Evolutionary conservation across 2,329 filamentous ascomycete genomes (phyloP).

Genomic region (Colletotrichum tropicicola): DNA sequence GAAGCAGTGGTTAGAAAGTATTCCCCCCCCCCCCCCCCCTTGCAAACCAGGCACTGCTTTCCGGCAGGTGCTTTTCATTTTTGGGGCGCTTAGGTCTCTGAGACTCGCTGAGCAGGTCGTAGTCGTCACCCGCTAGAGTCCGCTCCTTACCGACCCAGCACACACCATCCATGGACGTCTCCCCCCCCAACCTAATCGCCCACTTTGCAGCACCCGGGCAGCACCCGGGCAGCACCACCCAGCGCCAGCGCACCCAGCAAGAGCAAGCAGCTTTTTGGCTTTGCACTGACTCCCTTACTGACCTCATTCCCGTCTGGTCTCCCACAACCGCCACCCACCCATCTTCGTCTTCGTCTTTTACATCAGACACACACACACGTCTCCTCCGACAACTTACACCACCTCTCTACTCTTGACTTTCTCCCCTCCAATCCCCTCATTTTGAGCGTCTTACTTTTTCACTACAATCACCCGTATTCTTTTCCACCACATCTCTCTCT

Average conservation of each 20-base stretch:
- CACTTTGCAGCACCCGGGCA: neutral
- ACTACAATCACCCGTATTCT: neutral
- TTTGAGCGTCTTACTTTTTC: conserved; percentile 23
- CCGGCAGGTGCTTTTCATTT: conserved; percentile 16
- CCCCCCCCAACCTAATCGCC: neutral
- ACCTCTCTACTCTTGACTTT: conserved; percentile 8
- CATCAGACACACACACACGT: conserved; percentile 26
- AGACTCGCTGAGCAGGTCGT: conserved; percentile 17
- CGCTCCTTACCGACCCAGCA: conserved; percentile 18
- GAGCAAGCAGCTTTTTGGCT: conserved; percentile 18
- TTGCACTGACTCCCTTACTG: conserved; percentile 25
- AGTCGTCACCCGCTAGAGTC: conserved; percentile 24
- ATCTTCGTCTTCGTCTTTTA: conserved; percentile 29
- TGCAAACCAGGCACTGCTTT: conserved; percentile 16
- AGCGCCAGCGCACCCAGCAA: conserved; percentile 23
- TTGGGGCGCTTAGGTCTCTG: conserved; percentile 13
- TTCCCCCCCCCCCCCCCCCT: neutral
- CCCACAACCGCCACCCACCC: conserved; percentile 13
- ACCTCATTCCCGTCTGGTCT: conserved; percentile 30
- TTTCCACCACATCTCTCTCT: conserved; percentile 8
- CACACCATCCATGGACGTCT: neutral
- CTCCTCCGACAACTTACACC: conserved; percentile 12
- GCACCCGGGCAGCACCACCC: neutral
- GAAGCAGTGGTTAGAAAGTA: neutral
- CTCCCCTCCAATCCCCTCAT: conserved; percentile 23